Evolutionary conservation across 192 early-diverging fungal genomes (phyloP).

Genomic region (Linnemannia zychae): DNA sequence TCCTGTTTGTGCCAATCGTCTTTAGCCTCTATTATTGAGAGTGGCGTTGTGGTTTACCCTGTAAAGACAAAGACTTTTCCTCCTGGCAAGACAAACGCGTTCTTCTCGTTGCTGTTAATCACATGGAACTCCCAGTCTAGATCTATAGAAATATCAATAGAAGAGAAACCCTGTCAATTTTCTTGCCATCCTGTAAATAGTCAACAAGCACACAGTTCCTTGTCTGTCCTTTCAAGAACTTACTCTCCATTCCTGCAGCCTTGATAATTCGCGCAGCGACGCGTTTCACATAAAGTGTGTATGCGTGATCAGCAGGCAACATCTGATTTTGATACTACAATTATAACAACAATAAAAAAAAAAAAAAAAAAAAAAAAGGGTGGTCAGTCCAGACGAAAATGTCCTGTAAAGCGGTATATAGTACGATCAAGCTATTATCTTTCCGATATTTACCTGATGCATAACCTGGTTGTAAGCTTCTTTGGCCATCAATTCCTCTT

Average conservation of each 20-base stretch:
- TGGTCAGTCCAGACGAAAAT: not conserved
- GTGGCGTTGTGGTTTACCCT: constrained; percentile 48
- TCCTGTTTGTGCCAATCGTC: not conserved
- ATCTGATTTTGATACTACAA: constrained; percentile 70
- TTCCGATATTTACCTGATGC: constrained; percentile 41
- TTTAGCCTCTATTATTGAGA: not conserved
- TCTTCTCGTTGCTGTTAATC: constrained; percentile 82
- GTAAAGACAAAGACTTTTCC: constrained; percentile 99
- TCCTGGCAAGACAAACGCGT: constrained; percentile 96
- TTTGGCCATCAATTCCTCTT: constrained; percentile 75
- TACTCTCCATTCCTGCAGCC: constrained; percentile 75
- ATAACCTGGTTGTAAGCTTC: constrained; percentile 82
- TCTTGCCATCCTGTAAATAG: too few relatives aligned
- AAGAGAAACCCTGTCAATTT: not conserved
- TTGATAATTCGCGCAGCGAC: constrained; percentile 81
- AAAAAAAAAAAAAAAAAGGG: not conserved
- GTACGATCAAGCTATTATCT: too few relatives aligned
- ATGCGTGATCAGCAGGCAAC: constrained; percentile 75
- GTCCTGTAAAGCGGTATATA: not conserved
- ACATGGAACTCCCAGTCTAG: constrained; percentile 95
- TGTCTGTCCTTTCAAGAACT: not conserved
- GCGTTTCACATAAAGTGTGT: constrained; percentile 71
- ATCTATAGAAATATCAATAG: constrained; percentile 32
- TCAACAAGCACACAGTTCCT: too few relatives aligned
- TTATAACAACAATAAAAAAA: not conserved